phyloP scores from a whole-genome alignment of 305 asterid genomes.

The Fraxinus xanthoxyloides region DNA sequence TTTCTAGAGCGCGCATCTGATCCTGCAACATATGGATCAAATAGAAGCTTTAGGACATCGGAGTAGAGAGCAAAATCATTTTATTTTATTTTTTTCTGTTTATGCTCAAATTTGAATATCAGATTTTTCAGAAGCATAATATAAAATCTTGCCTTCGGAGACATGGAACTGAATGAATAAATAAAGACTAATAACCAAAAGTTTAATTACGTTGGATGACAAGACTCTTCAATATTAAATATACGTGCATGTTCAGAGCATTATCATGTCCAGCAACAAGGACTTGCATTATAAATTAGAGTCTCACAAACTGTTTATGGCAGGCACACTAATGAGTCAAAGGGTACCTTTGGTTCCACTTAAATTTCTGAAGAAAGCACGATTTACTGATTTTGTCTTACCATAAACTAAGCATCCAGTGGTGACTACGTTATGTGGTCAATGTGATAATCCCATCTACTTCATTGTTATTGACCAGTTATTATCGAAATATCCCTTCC shows the following conservation, averaged over 20 bases:
- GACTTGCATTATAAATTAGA: not conserved
- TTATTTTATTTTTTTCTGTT: not conserved
- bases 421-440: not conserved
- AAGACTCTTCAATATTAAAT: not conserved
- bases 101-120: not conserved
- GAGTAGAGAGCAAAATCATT: not conserved
- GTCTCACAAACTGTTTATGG: not conserved
- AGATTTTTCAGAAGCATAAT: not conserved
- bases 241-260: not conserved
- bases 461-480: not conserved
- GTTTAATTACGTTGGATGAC: not conserved
- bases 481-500: not conserved
- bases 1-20: conserved; percentile 64
- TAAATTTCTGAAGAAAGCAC: not conserved
- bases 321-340: not conserved
- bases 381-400: not conserved
- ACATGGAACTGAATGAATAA: not conserved
- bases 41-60: not conserved
- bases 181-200: not conserved
- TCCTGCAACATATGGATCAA: conserved; percentile 43
- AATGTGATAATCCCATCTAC: not conserved
- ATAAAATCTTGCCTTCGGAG: not conserved
- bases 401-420: not conserved
- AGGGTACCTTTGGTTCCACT: not conserved
- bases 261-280: not conserved